Base-by-base conservation (phyloP, 805 yeast genomes). In the Komagataella kurtzmanii region DNA sequence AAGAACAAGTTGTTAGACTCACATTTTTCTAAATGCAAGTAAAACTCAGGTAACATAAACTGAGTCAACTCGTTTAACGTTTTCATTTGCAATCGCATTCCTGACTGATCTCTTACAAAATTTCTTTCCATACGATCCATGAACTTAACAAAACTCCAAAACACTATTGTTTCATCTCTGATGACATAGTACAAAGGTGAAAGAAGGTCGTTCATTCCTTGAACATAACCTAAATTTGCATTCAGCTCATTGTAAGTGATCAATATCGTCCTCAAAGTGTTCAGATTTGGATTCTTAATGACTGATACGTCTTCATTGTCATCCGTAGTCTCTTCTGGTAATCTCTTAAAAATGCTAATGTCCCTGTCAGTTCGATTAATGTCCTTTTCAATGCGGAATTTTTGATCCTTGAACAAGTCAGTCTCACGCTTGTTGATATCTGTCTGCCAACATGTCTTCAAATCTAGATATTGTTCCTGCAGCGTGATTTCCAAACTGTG, bases 61-160 rank as follows among this genome's bases (percentile, higher is more conserved):
- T 86, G 95, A n/a, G 86, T 85, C 45, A 93, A 69, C 54, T 88
- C 91, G 57, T 87, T 88, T 56, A 93, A 70, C 0, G 91, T 80
- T 14, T 79, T 69, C 85, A 93, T 83, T 68, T 91, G 98, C 49
- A 77, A 77, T 60, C 88, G 84, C 85, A 93, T 93, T 0, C 99
- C 99, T 45, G 88, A 78, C 64, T 93, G 96, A 65, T 88, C 96
- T 49, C 95, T 78, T 24, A 91, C 70, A 63, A 90, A 93, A 65
- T 93, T 93, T 50, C 97, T 75, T 65, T 91, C 97, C 97, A 91
- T 89, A 52, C 93, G 72, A 50, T 87, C 88, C 98, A 93, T 91
- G 57, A 88, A 87, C 45, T 81, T 79, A 2, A 79, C 74, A 69
- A 93, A 91, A 7, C 89, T 83, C 95, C 97, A 88, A 64, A 93